These are phyloP conservation scores for Coemansia aciculifera DNA, from an alignment of 192 early-diverging fungal species.

Conservation along the genomic window DNA sequence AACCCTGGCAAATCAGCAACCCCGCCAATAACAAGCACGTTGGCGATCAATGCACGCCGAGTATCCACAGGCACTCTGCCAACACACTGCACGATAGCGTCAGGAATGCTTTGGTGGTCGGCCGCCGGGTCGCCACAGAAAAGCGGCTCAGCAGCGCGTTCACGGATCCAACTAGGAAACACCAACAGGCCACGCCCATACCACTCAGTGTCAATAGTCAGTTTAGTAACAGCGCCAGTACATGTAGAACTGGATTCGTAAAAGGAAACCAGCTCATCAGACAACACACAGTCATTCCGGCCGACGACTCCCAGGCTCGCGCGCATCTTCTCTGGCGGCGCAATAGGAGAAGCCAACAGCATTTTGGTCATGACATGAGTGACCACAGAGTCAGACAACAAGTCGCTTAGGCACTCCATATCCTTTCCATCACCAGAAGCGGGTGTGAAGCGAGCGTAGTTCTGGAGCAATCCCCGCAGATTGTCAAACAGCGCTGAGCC, in stretches of 20 bases:
- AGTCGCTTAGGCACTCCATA: not conserved
- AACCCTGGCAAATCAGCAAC: slow-evolving; percentile 76
- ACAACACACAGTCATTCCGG: not conserved
- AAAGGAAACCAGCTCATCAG: slow-evolving; percentile 16
- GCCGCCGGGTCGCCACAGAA: slow-evolving; percentile 71
- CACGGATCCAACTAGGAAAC: slow-evolving; percentile 87
- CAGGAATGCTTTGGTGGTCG: slow-evolving; percentile 62
- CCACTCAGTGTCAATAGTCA: slow-evolving; percentile 6
- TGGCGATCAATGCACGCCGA: slow-evolving; percentile 63
- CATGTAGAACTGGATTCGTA: slow-evolving; percentile 18
- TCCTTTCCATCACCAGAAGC: not conserved
- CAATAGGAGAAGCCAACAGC: slow-evolving; percentile 14
- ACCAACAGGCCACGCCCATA: slow-evolving; percentile 54
- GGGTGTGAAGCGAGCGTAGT: slow-evolving; percentile 18
- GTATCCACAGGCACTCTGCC: slow-evolving; percentile 67
- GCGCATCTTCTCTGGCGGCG: not conserved
- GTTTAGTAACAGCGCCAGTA: not conserved
- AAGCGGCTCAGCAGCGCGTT: slow-evolving; percentile 74
- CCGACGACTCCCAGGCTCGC: not conserved
- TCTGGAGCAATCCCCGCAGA: slow-evolving; percentile 11
- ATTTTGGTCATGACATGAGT: slow-evolving; percentile 6
- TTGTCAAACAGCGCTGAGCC: slow-evolving; percentile 11
- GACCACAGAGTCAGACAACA: slow-evolving; percentile 14
- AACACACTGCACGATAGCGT: slow-evolving; percentile 60
- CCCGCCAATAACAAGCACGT: slow-evolving; percentile 76